phyloP scores from a whole-genome alignment of 2,329 filamentous ascomycete species.

The Fusarium temperatum region DNA sequence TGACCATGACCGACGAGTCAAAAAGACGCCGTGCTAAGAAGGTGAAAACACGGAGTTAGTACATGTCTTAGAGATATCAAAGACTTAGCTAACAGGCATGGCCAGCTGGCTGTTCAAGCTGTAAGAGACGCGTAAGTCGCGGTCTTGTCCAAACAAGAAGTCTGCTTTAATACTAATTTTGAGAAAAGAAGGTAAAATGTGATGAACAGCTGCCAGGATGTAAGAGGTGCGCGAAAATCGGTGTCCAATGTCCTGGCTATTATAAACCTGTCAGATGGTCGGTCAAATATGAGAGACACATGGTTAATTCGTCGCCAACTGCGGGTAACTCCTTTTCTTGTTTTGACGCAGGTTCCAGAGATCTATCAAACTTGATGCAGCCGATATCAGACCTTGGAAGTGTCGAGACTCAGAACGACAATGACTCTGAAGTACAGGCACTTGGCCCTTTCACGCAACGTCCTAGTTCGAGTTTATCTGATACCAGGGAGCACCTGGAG shows the following conservation, averaged over 20 bases:
- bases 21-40: not conserved
- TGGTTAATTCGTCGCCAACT: not conserved
- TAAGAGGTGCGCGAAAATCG: conserved; percentile 13
- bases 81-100: not conserved
- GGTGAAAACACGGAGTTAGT: conserved; percentile 12
- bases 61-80: too few relatives aligned
- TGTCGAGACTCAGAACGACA: not conserved
- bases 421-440: not conserved
- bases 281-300: conserved; percentile 15
- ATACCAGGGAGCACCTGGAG: not conserved
- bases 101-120: conserved; percentile 17
- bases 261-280: conserved; percentile 26
- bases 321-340: not conserved
- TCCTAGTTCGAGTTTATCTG: not conserved
- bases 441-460: not conserved
- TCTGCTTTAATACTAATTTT: not conserved
- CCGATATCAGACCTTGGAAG: not conserved
- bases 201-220: conserved; percentile 23
- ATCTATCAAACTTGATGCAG: not conserved
- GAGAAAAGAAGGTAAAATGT: conserved; percentile 22
- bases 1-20: not conserved
- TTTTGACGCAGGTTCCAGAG: not conserved
- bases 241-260: conserved; percentile 24
- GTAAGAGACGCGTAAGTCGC: conserved; percentile 20
- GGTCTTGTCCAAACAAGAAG: not conserved